Evolutionary conservation across 169 alveolate species (phyloP).

Genomic region (Babesia sp.): DNA sequence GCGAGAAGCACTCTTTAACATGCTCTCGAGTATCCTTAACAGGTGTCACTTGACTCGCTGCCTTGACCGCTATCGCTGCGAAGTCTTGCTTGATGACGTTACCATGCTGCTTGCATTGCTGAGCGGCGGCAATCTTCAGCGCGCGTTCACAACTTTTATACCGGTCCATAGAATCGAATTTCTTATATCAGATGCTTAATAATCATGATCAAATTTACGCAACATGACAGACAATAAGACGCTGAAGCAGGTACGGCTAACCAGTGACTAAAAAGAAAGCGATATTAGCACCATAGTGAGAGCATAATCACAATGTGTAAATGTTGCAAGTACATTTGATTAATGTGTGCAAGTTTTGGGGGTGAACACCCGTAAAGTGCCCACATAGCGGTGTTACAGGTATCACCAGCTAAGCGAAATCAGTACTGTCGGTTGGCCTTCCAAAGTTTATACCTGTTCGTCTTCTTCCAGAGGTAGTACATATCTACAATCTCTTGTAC

Average conservation of each 20-base stretch:
- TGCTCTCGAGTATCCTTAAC: conserved; percentile 1
- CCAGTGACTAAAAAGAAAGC: too few species aligned
- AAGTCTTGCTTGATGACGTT: conserved; percentile 28
- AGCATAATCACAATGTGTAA: background rate
- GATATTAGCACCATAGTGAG: too few species aligned
- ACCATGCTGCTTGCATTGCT: conserved; percentile 27
- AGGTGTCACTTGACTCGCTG: background rate
- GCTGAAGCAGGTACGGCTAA: too few species aligned
- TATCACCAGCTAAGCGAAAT: background rate
- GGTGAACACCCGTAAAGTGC: background rate
- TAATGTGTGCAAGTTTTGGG: background rate
- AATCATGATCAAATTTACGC: too few species aligned
- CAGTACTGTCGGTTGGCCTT: conserved; percentile 70
- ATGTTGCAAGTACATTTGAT: background rate
- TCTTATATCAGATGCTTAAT: too few species aligned
- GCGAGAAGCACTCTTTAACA: conserved; percentile 4
- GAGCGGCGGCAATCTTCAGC: conserved; percentile 25
- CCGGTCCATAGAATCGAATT: conserved; percentile 20
- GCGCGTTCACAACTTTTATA: conserved; percentile 16
- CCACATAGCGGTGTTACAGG: background rate
- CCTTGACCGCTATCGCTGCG: background rate
- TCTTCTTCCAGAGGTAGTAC: conserved; percentile 83
- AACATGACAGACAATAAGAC: too few species aligned
- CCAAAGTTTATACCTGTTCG: conserved; percentile 80
- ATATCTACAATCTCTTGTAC: conserved; percentile 81